These are phyloP conservation scores for Ustilago crameri DNA, from an alignment of 1,284 basidiomycete species.

Conservation along the genomic window DNA sequence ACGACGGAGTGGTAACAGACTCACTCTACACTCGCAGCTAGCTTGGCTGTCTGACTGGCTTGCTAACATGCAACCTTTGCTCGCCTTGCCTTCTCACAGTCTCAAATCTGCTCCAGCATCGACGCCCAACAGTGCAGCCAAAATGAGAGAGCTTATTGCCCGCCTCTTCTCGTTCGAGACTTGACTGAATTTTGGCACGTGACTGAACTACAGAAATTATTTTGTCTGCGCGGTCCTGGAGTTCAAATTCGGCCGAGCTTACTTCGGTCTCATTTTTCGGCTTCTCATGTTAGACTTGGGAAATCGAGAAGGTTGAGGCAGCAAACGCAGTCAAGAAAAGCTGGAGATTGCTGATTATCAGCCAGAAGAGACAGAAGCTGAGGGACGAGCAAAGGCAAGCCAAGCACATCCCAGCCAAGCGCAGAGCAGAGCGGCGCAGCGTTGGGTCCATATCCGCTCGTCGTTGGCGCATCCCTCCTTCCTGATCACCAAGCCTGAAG, in stretches of 20 bases:
- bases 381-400: background rate
- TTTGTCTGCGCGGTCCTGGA: background rate
- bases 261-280: background rate
- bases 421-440: background rate
- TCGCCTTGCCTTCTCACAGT: too few relatives aligned
- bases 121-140: too few relatives aligned
- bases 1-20: slow-evolving; percentile 15
- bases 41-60: background rate
- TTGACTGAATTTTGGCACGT: background rate
- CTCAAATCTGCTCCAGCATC: too few relatives aligned
- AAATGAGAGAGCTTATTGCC: too few relatives aligned
- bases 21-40: background rate
- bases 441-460: slow-evolving; percentile 13
- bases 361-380: too few relatives aligned
- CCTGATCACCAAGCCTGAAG: slow-evolving; percentile 52
- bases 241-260: background rate
- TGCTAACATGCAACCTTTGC: too few relatives aligned
- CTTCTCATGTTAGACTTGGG: background rate
- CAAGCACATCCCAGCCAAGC: background rate
- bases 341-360: background rate
- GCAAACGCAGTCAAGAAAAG: background rate
- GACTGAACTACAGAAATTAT: background rate
- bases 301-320: background rate
- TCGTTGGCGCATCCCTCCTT: slow-evolving; percentile 32
- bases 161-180: background rate